A percentile compares a stretch with the other conserved stretches of the same genome.
Evolutionary conservation across 2,329 filamentous ascomycete species (phyloP).

Genomic region (Neocatenulostroma microsporum): DNA sequence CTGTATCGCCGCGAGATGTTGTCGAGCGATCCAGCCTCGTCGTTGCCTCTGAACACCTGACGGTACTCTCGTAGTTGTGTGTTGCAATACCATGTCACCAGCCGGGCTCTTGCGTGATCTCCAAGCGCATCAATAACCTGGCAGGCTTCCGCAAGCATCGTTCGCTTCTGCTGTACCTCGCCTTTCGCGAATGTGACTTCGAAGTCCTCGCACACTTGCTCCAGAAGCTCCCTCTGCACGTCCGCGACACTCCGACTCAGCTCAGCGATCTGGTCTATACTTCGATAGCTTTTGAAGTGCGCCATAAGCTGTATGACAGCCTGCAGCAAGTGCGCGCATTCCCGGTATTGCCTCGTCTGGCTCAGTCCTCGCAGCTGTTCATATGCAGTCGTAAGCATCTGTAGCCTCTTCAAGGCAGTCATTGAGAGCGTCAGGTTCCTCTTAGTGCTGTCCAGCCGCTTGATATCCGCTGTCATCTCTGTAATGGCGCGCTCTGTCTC

Average conservation of each 20-base stretch:
- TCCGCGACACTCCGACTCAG: constrained; percentile 89
- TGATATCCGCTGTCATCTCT: constrained; percentile 98
- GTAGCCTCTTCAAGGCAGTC: constrained; percentile 91
- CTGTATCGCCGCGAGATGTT: constrained; percentile 93
- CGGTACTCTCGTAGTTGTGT: constrained; percentile 92
- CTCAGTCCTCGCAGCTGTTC: constrained; percentile 82
- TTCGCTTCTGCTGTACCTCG: constrained; percentile 63
- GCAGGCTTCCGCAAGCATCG: constrained; percentile 75
- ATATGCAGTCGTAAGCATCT: constrained; percentile 99
- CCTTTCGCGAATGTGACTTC: constrained; percentile 88
- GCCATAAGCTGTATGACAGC: constrained; percentile 96
- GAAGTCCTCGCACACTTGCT: constrained; percentile 99
- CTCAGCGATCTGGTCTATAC: constrained; percentile 94
- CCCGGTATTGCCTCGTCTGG: constrained; percentile 81
- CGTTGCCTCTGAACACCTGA: constrained; percentile 90
- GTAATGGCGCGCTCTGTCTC: constrained; percentile 94
- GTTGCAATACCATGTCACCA: constrained; percentile 97
- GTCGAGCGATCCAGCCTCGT: constrained; percentile 91
- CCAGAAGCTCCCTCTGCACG: constrained; percentile 81
- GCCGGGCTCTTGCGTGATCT: constrained; percentile 69
- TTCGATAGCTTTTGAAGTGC: constrained; percentile 96
- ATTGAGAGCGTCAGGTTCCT: constrained; percentile 93
- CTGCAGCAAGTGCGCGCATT: constrained; percentile 87
- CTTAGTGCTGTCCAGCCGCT: constrained; percentile 92
- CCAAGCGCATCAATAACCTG: constrained; percentile 91